Conservation (phyloP, 2,329 filamentous ascomycete species). For the Ophiostoma ips region DNA sequence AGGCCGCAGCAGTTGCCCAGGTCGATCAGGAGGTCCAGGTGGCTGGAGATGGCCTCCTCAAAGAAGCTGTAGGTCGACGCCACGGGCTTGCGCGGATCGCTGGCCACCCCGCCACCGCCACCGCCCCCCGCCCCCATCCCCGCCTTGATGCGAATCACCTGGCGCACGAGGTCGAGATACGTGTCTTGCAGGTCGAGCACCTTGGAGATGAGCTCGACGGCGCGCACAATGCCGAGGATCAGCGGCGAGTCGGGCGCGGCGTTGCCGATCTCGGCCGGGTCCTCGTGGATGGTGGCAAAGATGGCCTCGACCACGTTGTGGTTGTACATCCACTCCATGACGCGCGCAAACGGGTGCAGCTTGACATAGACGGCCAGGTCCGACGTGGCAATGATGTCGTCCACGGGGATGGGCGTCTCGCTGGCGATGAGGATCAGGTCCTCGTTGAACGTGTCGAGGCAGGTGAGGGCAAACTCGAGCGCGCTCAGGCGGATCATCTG, state of each 20-base stretch:
- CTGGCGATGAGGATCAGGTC: conserved; percentile 78
- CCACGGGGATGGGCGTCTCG: conserved; percentile 60
- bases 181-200: conserved; percentile 81
- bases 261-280: conserved; percentile 56
- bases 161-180: conserved; percentile 77
- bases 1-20: conserved; percentile 78
- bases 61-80: conserved; percentile 71
- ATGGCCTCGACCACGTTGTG: conserved; percentile 71
- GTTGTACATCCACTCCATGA: conserved; percentile 98
- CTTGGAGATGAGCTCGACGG: conserved; percentile 71
- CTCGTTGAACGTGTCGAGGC: conserved; percentile 82
- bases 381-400: conserved; percentile 58
- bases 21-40: conserved; percentile 65
- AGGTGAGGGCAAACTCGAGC: conserved; percentile 68
- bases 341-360: conserved; percentile 80
- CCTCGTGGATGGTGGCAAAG: conserved; percentile 66
- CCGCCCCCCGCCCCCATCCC: conserved; percentile 12
- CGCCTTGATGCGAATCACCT: conserved; percentile 55
- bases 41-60: conserved; percentile 77
- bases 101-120: no score
- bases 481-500: conserved; percentile 66
- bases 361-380: conserved; percentile 68
- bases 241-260: conserved; percentile 66
- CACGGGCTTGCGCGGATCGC: conserved; percentile 45
- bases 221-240: conserved; percentile 62